Evolutionary conservation across 352 stramenopile genomes (phyloP).

Genomic region (Pythium guiyangense): DNA sequence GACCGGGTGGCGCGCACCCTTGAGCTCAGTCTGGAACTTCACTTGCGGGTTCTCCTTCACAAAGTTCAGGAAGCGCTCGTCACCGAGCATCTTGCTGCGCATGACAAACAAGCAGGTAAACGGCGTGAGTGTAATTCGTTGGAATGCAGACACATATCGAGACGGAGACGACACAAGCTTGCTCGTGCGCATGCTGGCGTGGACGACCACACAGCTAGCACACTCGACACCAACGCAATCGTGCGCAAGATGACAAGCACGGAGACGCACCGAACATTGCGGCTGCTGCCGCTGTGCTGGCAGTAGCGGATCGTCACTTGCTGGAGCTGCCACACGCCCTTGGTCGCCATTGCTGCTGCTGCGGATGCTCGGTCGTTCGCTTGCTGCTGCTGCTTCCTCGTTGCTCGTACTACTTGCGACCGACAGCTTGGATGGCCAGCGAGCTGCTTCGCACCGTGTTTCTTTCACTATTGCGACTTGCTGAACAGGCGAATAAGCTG

Average conservation of each 20-base stretch:
- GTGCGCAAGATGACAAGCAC: not conserved
- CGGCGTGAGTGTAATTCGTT: not conserved
- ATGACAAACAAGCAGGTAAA: not conserved
- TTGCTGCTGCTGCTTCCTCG: slow-evolving; percentile 12
- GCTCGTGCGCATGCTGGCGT: too few relatives aligned
- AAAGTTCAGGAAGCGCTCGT: slow-evolving; percentile 77
- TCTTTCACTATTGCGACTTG: too few relatives aligned
- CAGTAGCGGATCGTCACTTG: slow-evolving; percentile 81
- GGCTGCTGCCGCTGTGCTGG: slow-evolving; percentile 74
- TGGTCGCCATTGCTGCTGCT: slow-evolving; percentile 48
- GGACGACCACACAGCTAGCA: too few relatives aligned
- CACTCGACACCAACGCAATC: not conserved
- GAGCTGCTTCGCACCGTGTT: too few relatives aligned
- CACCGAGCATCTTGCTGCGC: slow-evolving; percentile 57
- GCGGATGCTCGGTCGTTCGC: not conserved
- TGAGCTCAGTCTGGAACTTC: slow-evolving; percentile 79
- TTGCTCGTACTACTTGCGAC: too few relatives aligned
- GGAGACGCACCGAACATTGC: slow-evolving; percentile 46
- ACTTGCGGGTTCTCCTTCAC: slow-evolving; percentile 87
- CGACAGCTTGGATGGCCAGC: too few relatives aligned
- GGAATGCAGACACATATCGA: not conserved
- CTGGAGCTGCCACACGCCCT: slow-evolving; percentile 76
- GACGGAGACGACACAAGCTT: not conserved
- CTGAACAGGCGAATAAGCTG: too few relatives aligned
- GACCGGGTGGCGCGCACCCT: slow-evolving; percentile 75